phyloP scores from a whole-genome alignment of 116 monocot species.

The Zostera marina region DNA sequence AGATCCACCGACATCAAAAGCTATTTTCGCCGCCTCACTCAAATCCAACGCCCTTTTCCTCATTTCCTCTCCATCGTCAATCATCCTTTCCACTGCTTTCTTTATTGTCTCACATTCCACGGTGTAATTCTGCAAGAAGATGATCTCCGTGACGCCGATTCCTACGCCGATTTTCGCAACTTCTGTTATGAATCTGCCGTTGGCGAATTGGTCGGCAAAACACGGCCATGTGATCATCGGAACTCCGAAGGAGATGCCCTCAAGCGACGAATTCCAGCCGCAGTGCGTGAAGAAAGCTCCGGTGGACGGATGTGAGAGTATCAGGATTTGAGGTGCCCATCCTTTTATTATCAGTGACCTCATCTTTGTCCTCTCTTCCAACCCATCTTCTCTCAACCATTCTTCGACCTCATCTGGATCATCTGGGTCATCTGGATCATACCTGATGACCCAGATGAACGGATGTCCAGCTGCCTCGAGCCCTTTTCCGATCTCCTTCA shows the following conservation, averaged over 20 bases:
- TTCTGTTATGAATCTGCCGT: slow-evolving; percentile 6
- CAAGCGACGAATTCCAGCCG: slow-evolving; percentile 49
- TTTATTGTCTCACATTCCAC: too few relatives aligned
- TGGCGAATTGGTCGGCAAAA: slow-evolving; percentile 11
- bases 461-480: slow-evolving; percentile 13
- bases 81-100: too few relatives aligned
- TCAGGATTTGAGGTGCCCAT: slow-evolving; percentile 14
- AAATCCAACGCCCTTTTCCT: slow-evolving; percentile 3
- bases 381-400: neutral
- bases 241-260: slow-evolving; percentile 13
- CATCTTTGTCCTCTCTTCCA: neutral
- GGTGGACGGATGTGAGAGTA: slow-evolving; percentile 8
- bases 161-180: neutral
- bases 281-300: slow-evolving; percentile 24
- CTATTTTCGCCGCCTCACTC: neutral
- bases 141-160: neutral
- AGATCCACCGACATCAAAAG: slow-evolving; percentile 1
- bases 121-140: neutral
- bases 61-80: neutral
- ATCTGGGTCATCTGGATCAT: neutral
- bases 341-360: slow-evolving; percentile 6
- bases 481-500: slow-evolving; percentile 17
- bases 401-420: neutral
- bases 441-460: slow-evolving; percentile 14
- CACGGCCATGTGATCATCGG: slow-evolving; percentile 16